Percentiles rank a stretch among this genome's conserved stretches.
phyloP scores from a whole-genome alignment of 352 stramenopile species.

The Phytophthora sansomeana region DNA sequence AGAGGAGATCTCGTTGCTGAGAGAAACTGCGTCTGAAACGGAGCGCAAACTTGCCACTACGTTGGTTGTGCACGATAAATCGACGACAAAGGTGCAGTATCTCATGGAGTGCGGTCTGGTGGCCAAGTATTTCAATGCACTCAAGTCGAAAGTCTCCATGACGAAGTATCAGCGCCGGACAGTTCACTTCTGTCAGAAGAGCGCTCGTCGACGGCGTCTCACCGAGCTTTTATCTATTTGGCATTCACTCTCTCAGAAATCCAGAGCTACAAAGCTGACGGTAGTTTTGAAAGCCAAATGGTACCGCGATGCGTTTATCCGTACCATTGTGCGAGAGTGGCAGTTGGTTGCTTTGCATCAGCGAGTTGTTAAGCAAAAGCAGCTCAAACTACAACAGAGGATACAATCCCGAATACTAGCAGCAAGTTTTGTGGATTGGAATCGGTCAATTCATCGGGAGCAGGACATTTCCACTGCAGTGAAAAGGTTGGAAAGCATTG shows the following conservation, averaged over 20 bases:
- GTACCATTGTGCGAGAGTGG: constrained; percentile 26
- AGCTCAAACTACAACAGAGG: constrained; percentile 23
- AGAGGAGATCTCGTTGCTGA: constrained; percentile 25
- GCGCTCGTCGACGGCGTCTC: constrained; percentile 17
- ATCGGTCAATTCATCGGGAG: constrained; percentile 19
- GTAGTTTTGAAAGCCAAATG: constrained; percentile 17
- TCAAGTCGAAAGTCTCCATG: constrained; percentile 28
- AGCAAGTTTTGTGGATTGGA: constrained; percentile 16
- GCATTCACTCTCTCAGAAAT: constrained; percentile 14
- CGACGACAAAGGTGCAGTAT: constrained; percentile 23
- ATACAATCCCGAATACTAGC: neutral
- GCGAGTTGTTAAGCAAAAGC: constrained; percentile 25
- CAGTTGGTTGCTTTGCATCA: neutral
- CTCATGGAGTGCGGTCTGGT: constrained; percentile 23
- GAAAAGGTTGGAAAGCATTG: constrained; percentile 6
- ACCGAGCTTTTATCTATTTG: constrained; percentile 26
- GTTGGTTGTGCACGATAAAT: constrained; percentile 9
- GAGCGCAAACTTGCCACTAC: constrained; percentile 21
- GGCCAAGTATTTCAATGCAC: constrained; percentile 34
- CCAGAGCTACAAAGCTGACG: constrained; percentile 8
- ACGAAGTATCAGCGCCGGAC: constrained; percentile 17
- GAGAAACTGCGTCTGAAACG: constrained; percentile 2
- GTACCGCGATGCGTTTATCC: constrained; percentile 5
- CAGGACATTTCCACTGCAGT: neutral
- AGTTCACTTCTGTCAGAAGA: constrained; percentile 27